A percentile compares a stretch with the other conserved stretches of the same genome.
These are phyloP conservation scores for Coemansia sp. DNA, from an alignment of 371 early-diverging fungal genomes.

Conservation along the genomic window DNA sequence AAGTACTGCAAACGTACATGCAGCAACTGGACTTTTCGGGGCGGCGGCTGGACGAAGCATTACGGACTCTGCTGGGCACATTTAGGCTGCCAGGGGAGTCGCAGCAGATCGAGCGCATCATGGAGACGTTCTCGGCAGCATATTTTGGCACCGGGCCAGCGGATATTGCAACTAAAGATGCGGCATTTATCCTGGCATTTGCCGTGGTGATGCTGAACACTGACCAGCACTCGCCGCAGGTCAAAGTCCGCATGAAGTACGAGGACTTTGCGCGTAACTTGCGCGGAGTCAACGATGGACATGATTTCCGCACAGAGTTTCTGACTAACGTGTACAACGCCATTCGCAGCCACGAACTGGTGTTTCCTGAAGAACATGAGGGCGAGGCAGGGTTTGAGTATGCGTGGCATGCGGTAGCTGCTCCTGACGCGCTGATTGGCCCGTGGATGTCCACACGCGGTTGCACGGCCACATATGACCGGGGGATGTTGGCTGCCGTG, in stretches of 20 bases:
- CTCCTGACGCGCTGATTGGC: slow-evolving; percentile 61
- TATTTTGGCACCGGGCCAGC: slow-evolving; percentile 64
- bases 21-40: slow-evolving; percentile 80
- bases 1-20: slow-evolving; percentile 75
- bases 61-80: slow-evolving; percentile 76
- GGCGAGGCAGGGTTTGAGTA: slow-evolving; percentile 93
- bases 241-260: slow-evolving; percentile 79
- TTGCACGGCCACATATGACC: slow-evolving; percentile 37
- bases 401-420: slow-evolving; percentile 87
- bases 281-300: slow-evolving; percentile 71
- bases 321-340: slow-evolving; percentile 72
- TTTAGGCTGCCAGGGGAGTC: slow-evolving; percentile 94
- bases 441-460: slow-evolving; percentile 34
- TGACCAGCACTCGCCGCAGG: slow-evolving; percentile 89
- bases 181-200: slow-evolving; percentile 80
- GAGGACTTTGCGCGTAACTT: slow-evolving; percentile 82
- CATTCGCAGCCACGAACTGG: slow-evolving; percentile 76
- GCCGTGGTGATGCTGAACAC: slow-evolving; percentile 93
- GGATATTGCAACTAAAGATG: slow-evolving; percentile 68
- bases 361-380: slow-evolving; percentile 89
- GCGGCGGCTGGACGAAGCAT: slow-evolving; percentile 81
- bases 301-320: slow-evolving; percentile 70
- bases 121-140: slow-evolving; percentile 78
- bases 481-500: slow-evolving; percentile 32
- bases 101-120: slow-evolving; percentile 89